Conservation (phyloP, 2,329 filamentous ascomycete species). For the Xylaria hypoxylon region DNA sequence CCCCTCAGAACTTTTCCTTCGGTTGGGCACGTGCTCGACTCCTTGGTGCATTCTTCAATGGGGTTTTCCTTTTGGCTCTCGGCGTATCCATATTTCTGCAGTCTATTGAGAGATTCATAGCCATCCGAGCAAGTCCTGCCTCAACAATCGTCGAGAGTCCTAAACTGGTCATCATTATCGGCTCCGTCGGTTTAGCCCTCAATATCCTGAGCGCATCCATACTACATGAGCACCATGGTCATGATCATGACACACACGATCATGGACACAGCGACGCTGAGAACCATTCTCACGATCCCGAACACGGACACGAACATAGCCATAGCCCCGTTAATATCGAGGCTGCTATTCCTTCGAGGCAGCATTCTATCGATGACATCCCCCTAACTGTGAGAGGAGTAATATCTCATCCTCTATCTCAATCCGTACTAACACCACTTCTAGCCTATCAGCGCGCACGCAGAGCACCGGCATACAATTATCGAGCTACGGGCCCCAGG, state of each 20-base stretch:
- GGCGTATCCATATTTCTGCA: slow-evolving; percentile 80
- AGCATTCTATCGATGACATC: slow-evolving; percentile 43
- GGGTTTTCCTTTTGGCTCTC: slow-evolving; percentile 77
- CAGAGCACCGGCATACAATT: slow-evolving; percentile 62
- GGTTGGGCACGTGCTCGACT: slow-evolving; percentile 82
- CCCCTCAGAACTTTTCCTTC: slow-evolving; percentile 72
- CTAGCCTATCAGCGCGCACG: slow-evolving; percentile 54
- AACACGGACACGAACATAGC: slow-evolving; percentile 43
- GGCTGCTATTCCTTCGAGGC: slow-evolving; percentile 40
- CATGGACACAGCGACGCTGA: slow-evolving; percentile 55
- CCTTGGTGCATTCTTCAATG: slow-evolving; percentile 84
- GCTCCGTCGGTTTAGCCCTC: slow-evolving; percentile 72
- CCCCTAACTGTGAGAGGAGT: slow-evolving; percentile 45
- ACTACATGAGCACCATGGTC: slow-evolving; percentile 67
- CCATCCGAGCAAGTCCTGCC: slow-evolving; percentile 54
- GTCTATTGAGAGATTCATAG: slow-evolving; percentile 76
- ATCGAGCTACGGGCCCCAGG: slow-evolving; percentile 52
- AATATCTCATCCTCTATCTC: not conserved
- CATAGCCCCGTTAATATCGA: slow-evolving; percentile 49
- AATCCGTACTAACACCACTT: slow-evolving; percentile 16
- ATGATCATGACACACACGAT: slow-evolving; percentile 47
- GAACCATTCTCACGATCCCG: slow-evolving; percentile 43
- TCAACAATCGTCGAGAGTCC: slow-evolving; percentile 71
- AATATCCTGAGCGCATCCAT: slow-evolving; percentile 76
- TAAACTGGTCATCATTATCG: slow-evolving; percentile 75